Conservation (phyloP, 2,329 filamentous ascomycete species). For the Aspergillus awamori region DNA sequence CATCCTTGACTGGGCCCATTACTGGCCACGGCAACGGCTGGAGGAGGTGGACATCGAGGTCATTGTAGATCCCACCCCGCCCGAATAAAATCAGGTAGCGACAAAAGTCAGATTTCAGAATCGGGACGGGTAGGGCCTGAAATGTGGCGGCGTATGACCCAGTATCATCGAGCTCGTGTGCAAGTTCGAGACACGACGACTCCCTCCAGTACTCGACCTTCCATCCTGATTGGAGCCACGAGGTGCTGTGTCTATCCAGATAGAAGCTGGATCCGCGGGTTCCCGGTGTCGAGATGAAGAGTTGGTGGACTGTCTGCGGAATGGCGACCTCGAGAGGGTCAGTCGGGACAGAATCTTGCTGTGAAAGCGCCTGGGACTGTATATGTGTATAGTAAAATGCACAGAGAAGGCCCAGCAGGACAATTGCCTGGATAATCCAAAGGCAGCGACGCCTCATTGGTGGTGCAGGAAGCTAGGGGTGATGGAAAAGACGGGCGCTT, state of each 20-base stretch:
- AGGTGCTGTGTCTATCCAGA: background rate
- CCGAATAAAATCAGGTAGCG: conserved; percentile 10
- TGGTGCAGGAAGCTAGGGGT: too few relatives aligned
- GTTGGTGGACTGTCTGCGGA: conserved; percentile 6
- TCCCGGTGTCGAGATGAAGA: conserved; percentile 6
- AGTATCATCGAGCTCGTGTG: background rate
- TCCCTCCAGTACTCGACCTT: conserved; percentile 13
- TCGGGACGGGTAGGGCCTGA: background rate
- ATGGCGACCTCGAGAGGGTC: background rate
- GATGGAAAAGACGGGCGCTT: too few relatives aligned
- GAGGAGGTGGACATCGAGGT: conserved; percentile 7
- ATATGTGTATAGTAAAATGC: background rate
- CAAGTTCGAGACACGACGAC: background rate
- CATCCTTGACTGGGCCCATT: background rate
- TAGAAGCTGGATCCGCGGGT: background rate
- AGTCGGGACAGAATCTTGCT: background rate
- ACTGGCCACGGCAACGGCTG: conserved; percentile 3
- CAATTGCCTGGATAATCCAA: background rate
- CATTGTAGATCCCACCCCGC: conserved; percentile 9
- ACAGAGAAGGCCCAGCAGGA: background rate
- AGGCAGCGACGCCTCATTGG: background rate
- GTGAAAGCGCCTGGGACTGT: background rate
- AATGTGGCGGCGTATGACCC: background rate
- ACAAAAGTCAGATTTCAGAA: conserved; percentile 10
- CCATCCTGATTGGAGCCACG: conserved; percentile 13